These are phyloP conservation scores for Iberis pinnata DNA, from an alignment of 345 rosid genomes.

Conservation along the genomic window DNA sequence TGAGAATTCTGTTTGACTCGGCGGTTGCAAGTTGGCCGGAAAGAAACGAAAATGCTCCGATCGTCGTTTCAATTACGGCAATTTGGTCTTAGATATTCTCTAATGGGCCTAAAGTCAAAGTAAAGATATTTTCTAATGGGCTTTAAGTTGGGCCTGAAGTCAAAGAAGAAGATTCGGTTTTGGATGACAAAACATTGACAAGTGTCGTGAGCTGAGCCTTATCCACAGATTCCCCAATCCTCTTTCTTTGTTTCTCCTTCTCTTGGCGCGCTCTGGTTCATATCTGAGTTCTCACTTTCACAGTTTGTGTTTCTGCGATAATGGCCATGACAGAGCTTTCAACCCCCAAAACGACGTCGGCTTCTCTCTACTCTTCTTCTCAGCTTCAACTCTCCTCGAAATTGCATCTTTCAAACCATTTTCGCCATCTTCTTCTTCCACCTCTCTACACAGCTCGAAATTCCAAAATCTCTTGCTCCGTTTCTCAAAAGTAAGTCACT, in stretches of 20 bases:
- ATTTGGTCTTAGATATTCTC: no score
- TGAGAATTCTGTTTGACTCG: no score
- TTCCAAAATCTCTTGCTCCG: constrained; percentile 62
- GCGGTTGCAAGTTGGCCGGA: no score
- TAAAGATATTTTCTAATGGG: constrained; percentile 1
- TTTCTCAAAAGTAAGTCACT: constrained; percentile 43
- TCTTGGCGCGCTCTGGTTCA: constrained; percentile 26
- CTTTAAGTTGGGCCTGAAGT: constrained; percentile 21
- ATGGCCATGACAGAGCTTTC: constrained; percentile 76
- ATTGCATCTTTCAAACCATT: constrained; percentile 38
- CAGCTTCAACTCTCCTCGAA: constrained; percentile 47
- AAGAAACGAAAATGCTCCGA: no score
- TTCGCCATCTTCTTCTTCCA: constrained; percentile 42
- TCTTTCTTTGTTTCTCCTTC: constrained; percentile 1
- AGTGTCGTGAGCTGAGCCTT: constrained; percentile 54
- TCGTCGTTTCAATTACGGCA: no score
- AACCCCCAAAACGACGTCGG: constrained; percentile 34
- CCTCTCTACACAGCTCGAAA: constrained; percentile 30
- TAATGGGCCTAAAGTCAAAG: no score
- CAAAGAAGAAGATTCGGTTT: constrained; percentile 18
- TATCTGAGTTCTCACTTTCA: constrained; percentile 20
- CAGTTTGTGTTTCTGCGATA: constrained; percentile 27
- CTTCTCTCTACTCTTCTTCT: constrained; percentile 45
- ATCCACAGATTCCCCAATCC: constrained; percentile 25
- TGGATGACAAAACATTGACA: constrained; percentile 37